Evolutionary conservation across 2,329 filamentous ascomycete species (phyloP).

Genomic region (Neofusicoccum kwambonambiense): DNA sequence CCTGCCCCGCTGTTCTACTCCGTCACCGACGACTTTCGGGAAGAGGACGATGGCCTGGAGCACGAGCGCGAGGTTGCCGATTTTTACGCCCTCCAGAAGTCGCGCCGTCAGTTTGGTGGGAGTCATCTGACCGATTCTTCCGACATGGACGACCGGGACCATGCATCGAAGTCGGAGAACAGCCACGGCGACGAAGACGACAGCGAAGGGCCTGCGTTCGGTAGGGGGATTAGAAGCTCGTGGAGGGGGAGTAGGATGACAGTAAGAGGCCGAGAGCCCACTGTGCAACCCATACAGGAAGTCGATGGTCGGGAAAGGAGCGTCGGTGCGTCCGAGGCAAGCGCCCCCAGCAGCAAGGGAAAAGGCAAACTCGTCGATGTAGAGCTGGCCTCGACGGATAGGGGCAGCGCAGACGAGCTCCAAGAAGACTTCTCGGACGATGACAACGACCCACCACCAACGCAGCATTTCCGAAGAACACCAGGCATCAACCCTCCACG

Average conservation of each 20-base stretch:
- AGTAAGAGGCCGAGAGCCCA: constrained; percentile 35
- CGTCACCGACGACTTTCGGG: constrained; percentile 82
- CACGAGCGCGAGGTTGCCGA: constrained; percentile 90
- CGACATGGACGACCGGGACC: constrained; percentile 72
- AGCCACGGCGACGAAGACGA: constrained; percentile 42
- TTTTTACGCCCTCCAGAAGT: constrained; percentile 86
- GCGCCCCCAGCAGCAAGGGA: constrained; percentile 52
- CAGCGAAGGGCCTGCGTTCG: constrained; percentile 32
- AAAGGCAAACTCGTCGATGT: constrained; percentile 78
- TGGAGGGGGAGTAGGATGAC: constrained; percentile 52
- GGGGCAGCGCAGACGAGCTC: constrained; percentile 45
- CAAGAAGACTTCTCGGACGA: constrained; percentile 40
- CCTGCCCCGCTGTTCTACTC: constrained; percentile 95
- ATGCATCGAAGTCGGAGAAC: constrained; percentile 45
- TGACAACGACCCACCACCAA: constrained; percentile 51
- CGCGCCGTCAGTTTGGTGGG: constrained; percentile 81
- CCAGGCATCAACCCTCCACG: constrained; percentile 38
- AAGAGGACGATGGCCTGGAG: constrained; percentile 91
- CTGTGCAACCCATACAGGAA: constrained; percentile 34
- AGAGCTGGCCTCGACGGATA: constrained; percentile 66
- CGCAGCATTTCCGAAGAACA: constrained; percentile 56
- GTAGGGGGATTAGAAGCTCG: constrained; percentile 56
- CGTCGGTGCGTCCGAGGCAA: constrained; percentile 39
- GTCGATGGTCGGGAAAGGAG: constrained; percentile 42
- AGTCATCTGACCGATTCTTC: constrained; percentile 82